Evolutionary conservation across 352 stramenopile genomes (phyloP), one percentile per base, ranked within the genome.

Genomic region (Globisporangium irregulare): DNA sequence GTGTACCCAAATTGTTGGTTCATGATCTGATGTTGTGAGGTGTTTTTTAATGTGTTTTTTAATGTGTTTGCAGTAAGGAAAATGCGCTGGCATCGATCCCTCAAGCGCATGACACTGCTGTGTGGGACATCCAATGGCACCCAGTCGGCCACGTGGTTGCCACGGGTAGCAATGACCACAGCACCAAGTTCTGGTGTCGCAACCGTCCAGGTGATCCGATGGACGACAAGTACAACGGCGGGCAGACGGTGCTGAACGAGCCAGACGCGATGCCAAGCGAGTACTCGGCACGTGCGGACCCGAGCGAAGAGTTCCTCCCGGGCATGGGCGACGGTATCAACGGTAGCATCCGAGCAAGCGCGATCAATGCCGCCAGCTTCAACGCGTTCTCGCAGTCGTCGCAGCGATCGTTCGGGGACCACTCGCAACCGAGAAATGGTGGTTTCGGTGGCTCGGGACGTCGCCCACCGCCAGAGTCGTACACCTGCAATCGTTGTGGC

Each of bases 41-140:
- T 61, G 24, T 24, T 58, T 62, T 27, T 10, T 66, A 9, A 46
- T 65, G 8, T 61, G 24, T 24, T 58, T 62, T 27, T 10, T 66
- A 3, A 43, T 63, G 7, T 43, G 8, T 6, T 53, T 64, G 2
- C 69, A 92, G 88, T 51, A 94, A 96, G 62, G 85, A 94, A 20
- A 88, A 90, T 25, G 81, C 91, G 12, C 71, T 97, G 41, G 90
- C 90, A 6, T 84, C 86, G 2, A 93, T 98, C 53, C 84, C 89
- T 2, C 87, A 95, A 62, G 97, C 97, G 14, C 97, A 99, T 74
- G 96, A 99, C 58, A 98, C 97, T 65, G 96, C 97, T 0, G 97
- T 99, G 62, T 99, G 97, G 97, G 94, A 99, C 75, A 97, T 99
- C 73, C 94, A 98, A 74, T 99, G 97, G 97, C 96, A 99, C 79